Conservation (phyloP, 306 rosid genomes). For the Betula pendula region DNA sequence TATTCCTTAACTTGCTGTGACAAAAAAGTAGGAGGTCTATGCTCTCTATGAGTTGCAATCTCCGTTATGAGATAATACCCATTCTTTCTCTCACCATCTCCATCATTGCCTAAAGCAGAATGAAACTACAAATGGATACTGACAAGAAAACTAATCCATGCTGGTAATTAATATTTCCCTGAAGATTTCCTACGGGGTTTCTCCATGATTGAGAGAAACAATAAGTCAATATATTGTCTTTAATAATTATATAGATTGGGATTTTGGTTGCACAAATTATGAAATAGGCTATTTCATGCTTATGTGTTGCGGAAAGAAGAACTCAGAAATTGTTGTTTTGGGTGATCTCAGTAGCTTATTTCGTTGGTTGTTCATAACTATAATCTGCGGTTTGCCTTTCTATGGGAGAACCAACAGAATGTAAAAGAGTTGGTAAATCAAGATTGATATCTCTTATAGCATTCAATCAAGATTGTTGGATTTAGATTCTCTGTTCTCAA, state of each 20-base stretch:
- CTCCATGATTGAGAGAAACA: no score
- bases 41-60: conserved; percentile 27
- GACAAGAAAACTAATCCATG: not conserved
- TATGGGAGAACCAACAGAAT: conserved; percentile 18
- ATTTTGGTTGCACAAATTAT: not conserved
- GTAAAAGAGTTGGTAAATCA: conserved; percentile 17
- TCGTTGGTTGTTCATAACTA: not conserved
- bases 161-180: conserved; percentile 2
- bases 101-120: not conserved
- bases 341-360: conserved; percentile 16
- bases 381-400: conserved; percentile 8
- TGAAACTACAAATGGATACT: not conserved
- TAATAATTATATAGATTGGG: no score
- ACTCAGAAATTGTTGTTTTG: not conserved
- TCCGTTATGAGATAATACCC: conserved; percentile 24
- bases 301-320: conserved; percentile 28
- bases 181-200: no score
- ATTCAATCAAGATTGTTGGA: not conserved
- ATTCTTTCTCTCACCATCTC: conserved; percentile 6
- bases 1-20: not conserved
- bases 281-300: not conserved
- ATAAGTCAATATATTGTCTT: no score
- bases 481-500: no score
- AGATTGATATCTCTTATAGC: not conserved
- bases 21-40: conserved; percentile 17